These are phyloP conservation scores for Carallia pectinifolia DNA, from an alignment of 345 rosid species.

Conservation along the genomic window DNA sequence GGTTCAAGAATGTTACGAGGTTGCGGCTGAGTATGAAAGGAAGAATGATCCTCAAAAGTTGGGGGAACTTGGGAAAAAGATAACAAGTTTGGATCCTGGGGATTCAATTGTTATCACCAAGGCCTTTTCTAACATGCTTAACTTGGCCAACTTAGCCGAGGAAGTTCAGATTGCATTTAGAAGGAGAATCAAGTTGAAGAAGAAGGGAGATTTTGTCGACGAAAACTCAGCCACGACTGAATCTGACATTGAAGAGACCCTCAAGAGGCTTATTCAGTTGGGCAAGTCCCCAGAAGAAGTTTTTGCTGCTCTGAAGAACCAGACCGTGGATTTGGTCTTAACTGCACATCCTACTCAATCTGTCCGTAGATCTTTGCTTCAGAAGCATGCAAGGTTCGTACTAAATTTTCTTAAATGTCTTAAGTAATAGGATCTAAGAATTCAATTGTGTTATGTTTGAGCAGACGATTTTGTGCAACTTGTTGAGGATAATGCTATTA, in stretches of 20 bases:
- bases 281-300: conserved; percentile 33
- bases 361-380: conserved; percentile 55
- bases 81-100: conserved; percentile 38
- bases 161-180: conserved; percentile 35
- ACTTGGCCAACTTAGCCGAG: conserved; percentile 33
- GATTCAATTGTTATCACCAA: conserved; percentile 34
- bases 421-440: no score
- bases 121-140: conserved; percentile 35
- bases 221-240: conserved; percentile 34
- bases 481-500: not conserved
- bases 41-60: conserved; percentile 26
- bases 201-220: conserved; percentile 36
- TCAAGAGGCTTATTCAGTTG: conserved; percentile 25
- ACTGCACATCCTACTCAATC: conserved; percentile 41
- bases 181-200: conserved; percentile 32
- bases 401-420: not conserved
- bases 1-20: conserved; percentile 39
- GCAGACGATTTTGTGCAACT: not conserved
- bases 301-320: conserved; percentile 32
- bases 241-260: conserved; percentile 34
- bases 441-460: not conserved
- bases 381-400: conserved; percentile 85
- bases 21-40: conserved; percentile 36
- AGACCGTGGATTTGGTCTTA: conserved; percentile 33
- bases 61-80: conserved; percentile 31